phyloP scores from a whole-genome alignment of 192 early-diverging fungal species.

The Phycomyces nitens region DNA sequence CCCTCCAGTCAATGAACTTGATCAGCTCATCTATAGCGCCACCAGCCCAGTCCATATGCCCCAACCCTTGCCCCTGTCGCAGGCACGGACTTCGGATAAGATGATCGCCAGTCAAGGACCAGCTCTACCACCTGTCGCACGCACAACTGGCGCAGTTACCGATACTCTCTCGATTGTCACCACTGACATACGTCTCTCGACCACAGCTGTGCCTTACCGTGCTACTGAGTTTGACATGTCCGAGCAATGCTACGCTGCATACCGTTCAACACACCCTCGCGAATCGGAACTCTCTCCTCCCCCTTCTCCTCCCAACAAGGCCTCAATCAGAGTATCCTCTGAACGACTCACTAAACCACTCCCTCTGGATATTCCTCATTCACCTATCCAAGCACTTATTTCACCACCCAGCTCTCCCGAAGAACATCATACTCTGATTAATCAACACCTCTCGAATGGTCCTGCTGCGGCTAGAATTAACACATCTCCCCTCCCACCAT shows the following conservation, averaged over 20 bases:
- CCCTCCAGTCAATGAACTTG: constrained; percentile 19
- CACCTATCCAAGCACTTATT: constrained; percentile 1
- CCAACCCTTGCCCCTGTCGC: constrained; percentile 1
- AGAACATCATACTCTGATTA: background rate
- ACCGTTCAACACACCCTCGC: constrained; percentile 19
- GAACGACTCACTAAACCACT: background rate
- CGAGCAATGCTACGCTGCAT: background rate
- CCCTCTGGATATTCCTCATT: background rate
- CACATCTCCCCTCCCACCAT: background rate
- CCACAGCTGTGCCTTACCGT: background rate
- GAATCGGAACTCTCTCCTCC: constrained; percentile 20
- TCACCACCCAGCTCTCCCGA: constrained; percentile 2
- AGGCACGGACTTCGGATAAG: background rate
- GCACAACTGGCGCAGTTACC: background rate
- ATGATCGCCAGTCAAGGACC: constrained; percentile 1
- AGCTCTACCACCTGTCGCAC: constrained; percentile 13
- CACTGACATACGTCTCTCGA: background rate
- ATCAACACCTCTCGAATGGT: background rate
- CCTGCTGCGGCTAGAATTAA: background rate
- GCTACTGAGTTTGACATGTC: constrained; percentile 3
- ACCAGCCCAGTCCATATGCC: constrained; percentile 1
- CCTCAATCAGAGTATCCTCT: background rate
- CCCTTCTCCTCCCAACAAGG: constrained; percentile 34
- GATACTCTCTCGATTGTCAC: constrained; percentile 9
- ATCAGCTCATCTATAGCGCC: constrained; percentile 17